A percentile compares a stretch with the other conserved stretches of the same genome.
Evolutionary conservation across 805 yeast genomes (phyloP).

Genomic region (Candida maris): DNA sequence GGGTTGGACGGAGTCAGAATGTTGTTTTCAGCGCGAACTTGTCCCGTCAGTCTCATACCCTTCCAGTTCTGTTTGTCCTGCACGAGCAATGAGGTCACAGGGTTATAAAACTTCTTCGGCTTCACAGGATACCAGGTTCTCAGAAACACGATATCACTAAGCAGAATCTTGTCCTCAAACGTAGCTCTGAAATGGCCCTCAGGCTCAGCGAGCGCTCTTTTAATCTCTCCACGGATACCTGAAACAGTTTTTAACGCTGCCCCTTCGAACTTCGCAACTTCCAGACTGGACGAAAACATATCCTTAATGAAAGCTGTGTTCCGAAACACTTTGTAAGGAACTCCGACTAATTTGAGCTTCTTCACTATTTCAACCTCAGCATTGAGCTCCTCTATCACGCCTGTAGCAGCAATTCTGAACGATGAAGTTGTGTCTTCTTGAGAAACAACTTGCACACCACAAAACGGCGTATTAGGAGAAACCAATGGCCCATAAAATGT

Average conservation of each 20-base stretch:
- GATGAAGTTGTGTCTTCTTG: constrained; percentile 80
- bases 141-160: constrained; percentile 85
- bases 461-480: constrained; percentile 95
- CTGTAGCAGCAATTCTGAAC: constrained; percentile 95
- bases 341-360: constrained; percentile 90
- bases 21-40: constrained; percentile 73
- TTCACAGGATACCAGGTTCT: constrained; percentile 97
- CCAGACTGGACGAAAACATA: constrained; percentile 89
- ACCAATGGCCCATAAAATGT: constrained; percentile 96
- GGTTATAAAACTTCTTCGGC: constrained; percentile 88
- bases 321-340: constrained; percentile 88
- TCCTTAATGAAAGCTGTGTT: constrained; percentile 97
- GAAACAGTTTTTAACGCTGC: constrained; percentile 95
- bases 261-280: constrained; percentile 97
- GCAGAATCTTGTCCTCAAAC: constrained; percentile 88
- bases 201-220: constrained; percentile 88
- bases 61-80: constrained; percentile 82
- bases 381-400: constrained; percentile 91
- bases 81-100: constrained; percentile 85
- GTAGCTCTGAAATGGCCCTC: constrained; percentile 96
- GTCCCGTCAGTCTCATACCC: constrained; percentile 95
- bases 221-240: constrained; percentile 96
- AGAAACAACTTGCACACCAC: constrained; percentile 89
- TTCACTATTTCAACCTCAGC: constrained; percentile 88
- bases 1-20: constrained; percentile 57